These are phyloP conservation scores for Gossypium schwendimanii DNA, from an alignment of 441 rosid species.

Conservation along the genomic window DNA sequence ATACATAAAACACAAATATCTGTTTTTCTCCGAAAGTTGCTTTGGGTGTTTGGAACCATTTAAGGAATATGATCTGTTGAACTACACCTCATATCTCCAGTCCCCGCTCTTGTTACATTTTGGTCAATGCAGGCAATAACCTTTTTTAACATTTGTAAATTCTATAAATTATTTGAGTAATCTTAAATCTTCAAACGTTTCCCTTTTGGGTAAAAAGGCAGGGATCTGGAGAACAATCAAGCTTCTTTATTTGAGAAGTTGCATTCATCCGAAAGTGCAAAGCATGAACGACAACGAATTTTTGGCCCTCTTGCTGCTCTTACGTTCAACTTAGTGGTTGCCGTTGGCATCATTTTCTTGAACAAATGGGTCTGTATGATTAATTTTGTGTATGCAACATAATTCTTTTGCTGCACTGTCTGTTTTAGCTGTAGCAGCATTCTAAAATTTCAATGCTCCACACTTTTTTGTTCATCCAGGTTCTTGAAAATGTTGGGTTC, in stretches of 20 bases:
- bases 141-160: neutral
- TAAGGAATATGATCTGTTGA: neutral
- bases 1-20: neutral
- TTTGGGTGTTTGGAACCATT: neutral
- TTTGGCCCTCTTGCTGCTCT: conserved; percentile 69
- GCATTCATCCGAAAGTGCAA: conserved; percentile 52
- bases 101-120: neutral
- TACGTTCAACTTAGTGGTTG: conserved; percentile 76
- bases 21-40: neutral
- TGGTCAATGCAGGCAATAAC: neutral
- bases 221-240: conserved; percentile 62
- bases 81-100: neutral
- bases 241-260: conserved; percentile 60
- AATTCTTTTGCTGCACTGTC: neutral
- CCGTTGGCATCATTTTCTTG: conserved; percentile 71
- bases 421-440: neutral
- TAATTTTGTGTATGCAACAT: neutral
- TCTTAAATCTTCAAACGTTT: conserved; percentile 1
- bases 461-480: conserved; percentile 30
- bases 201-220: conserved; percentile 32
- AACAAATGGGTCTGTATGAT: conserved; percentile 70
- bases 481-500: conserved; percentile 76
- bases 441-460: neutral
- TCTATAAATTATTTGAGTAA: neutral
- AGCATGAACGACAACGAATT: conserved; percentile 55